Conservation (phyloP, 768 basidiomycete species). For the Leccinum aurantiacum region DNA sequence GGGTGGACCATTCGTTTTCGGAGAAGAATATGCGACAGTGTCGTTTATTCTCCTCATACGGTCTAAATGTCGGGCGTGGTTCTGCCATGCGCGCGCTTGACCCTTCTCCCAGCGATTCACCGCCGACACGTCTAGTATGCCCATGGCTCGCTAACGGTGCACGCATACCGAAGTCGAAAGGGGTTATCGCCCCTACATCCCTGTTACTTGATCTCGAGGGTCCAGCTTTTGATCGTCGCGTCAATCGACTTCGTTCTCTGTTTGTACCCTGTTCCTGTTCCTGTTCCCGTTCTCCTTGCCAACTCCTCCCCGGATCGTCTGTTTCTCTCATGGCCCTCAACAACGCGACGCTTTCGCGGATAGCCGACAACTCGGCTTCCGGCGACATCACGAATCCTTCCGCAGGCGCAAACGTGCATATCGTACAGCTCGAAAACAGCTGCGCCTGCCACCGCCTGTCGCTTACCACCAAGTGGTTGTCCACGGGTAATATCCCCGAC, state of each 20-base stretch:
- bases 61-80: conserved; percentile 1
- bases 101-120: conserved; percentile 4
- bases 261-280: background rate
- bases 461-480: conserved; percentile 43
- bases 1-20: conserved; percentile 10
- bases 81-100: conserved; percentile 1
- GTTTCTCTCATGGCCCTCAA: conserved; percentile 41
- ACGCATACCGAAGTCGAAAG: background rate
- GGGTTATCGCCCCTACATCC: background rate
- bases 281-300: background rate
- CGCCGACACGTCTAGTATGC: background rate
- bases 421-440: conserved; percentile 57
- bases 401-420: conserved; percentile 49
- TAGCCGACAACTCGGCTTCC: conserved; percentile 29
- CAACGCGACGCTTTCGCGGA: conserved; percentile 50
- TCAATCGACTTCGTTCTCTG: background rate
- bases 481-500: conserved; percentile 45
- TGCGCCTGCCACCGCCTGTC: conserved; percentile 61
- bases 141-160: background rate
- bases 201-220: conserved; percentile 3
- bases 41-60: conserved; percentile 25
- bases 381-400: conserved; percentile 13
- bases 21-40: conserved; percentile 28
- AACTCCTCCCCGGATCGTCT: conserved; percentile 32
- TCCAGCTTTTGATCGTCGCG: background rate